A percentile compares a stretch with the other conserved stretches of the same genome.
phyloP scores from a whole-genome alignment of 305 asterid species.

The Withania somnifera region DNA sequence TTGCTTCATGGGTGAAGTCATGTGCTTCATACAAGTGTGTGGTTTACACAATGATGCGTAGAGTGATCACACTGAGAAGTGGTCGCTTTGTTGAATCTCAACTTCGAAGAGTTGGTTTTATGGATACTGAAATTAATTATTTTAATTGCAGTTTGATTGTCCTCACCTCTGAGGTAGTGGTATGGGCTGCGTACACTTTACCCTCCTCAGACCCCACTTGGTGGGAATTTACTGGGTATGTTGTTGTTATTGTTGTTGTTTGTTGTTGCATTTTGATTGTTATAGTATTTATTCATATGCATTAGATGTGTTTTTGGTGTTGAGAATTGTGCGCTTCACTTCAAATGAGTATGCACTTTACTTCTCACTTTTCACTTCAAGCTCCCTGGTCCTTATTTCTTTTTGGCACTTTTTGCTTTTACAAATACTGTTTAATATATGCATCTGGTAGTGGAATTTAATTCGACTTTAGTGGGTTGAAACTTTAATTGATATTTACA shows the following conservation, averaged over 20 bases:
- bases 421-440: not conserved
- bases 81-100: not conserved
- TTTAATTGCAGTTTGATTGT: not conserved
- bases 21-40: not conserved
- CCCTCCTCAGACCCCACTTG: no score
- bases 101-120: not conserved
- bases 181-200: no score
- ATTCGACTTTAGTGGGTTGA: not conserved
- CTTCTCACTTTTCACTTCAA: not conserved
- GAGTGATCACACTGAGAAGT: not conserved
- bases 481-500: not conserved
- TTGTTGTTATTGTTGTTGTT: no score
- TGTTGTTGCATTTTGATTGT: not conserved
- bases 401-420: not conserved
- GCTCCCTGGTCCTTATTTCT: not conserved
- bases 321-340: not conserved
- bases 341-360: not conserved
- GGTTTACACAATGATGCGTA: not conserved
- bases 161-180: no score
- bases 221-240: no score
- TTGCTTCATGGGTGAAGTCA: not conserved
- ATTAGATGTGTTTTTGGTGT: not conserved
- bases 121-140: not conserved
- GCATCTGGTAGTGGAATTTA: not conserved
- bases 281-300: not conserved